Percentiles rank a stretch among this genome's conserved stretches.
These are phyloP conservation scores for Petunia axillaris DNA, from an alignment of 257 asterid genomes.

Conservation along the genomic window DNA sequence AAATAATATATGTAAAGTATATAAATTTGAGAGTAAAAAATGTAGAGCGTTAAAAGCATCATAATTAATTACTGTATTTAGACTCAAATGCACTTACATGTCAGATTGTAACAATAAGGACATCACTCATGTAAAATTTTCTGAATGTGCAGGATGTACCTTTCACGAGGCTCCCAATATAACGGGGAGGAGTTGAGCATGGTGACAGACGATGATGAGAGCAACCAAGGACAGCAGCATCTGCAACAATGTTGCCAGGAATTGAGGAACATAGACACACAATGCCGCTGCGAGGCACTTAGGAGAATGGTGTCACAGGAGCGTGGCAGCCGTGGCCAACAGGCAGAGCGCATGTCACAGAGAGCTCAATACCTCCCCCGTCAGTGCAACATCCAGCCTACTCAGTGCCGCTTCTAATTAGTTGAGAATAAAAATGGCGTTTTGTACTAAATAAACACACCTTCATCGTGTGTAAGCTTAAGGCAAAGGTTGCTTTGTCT, in stretches of 20 bases:
- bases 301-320: conserved; percentile 6
- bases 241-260: conserved; percentile 29
- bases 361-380: conserved; percentile 24
- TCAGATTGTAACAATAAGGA: no score
- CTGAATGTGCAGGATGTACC: conserved; percentile 2
- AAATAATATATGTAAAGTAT: no score
- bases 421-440: background rate
- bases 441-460: background rate
- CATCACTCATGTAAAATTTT: no score
- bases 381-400: conserved; percentile 21
- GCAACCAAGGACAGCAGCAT: conserved; percentile 16
- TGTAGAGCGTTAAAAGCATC: no score
- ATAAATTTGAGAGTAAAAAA: no score
- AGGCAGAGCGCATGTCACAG: background rate
- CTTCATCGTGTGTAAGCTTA: background rate
- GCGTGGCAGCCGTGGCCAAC: background rate
- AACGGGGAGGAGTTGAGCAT: background rate
- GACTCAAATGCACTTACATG: no score
- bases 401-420: conserved; percentile 11
- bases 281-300: conserved; percentile 22
- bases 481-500: background rate
- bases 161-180: background rate
- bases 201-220: background rate
- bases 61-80: no score
- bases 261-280: background rate